Base-by-base conservation (phyloP, 179 eudicot genomes). In the Corrigiola litoralis region DNA sequence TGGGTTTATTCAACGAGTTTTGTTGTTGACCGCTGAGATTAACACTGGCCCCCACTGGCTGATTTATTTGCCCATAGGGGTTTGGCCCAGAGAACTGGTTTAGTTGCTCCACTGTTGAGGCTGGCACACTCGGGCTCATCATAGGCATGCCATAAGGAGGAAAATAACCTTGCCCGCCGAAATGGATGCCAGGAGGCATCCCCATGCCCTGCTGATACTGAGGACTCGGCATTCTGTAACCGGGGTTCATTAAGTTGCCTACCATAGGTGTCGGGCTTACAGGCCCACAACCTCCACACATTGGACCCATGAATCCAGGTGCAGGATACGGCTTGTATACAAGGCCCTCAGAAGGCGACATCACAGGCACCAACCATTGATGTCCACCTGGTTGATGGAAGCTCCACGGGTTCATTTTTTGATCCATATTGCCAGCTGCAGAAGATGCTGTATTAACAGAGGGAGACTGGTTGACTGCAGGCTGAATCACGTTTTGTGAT, bases 301-400 rank as follows among this genome's bases (percentile, higher is more conserved):
- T 54, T 0, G 83, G 85, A 23, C 69, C 73, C 70, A 70, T 42
- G 50, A 71, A 83, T 11, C 81, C 90, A 3, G 85, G 82, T 27
- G 75, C 92, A 17, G 91, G 86, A 36, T 82, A 90, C 14, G 99
- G 97, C 79, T 94, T 94, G 88, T 90, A 90, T 37, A 90, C 80
- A 1, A 94, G 88, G 47, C 99, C 99, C 74, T 90, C 97, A 14
- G 97, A 82, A 63, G 97, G 97, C 27, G 99, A 77, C 99, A 94
- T 86, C 17, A 90, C 88, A 3, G 97, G 99, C 36, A 94, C 78
- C 66, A 94, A 64, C 97, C 97, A 94, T 58, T 94, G 99, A 44
- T 94, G 90, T 13, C 82, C 84, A 16, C 74, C 63, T 5, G 81
- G 75, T 59, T 79, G 94, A 34, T 75, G 84, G 73, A 70, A 82